Evolutionary conservation across 2,329 filamentous ascomycete genomes (phyloP).

Genomic region (Penicillium concentricum): DNA sequence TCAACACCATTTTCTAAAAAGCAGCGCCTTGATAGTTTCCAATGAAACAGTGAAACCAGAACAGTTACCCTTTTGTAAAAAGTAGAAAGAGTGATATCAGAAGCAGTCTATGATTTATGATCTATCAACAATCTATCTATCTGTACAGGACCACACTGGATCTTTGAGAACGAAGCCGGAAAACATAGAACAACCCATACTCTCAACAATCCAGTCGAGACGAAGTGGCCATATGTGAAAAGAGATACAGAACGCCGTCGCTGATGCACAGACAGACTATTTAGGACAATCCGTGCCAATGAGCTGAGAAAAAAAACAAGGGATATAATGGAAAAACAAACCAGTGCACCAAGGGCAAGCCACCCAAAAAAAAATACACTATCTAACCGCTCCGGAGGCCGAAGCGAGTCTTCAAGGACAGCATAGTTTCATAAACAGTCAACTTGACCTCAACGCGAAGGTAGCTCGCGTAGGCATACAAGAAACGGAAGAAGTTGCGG

Average conservation of each 20-base stretch:
- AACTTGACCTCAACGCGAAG: constrained; percentile 58
- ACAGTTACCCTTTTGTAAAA: neutral
- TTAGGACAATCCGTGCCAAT: constrained; percentile 23
- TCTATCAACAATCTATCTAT: constrained; percentile 19
- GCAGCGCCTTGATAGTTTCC: constrained; percentile 24
- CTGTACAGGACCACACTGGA: constrained; percentile 13
- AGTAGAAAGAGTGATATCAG: neutral
- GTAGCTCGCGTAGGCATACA: constrained; percentile 55
- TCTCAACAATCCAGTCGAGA: neutral
- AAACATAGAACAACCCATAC: neutral
- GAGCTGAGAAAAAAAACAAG: constrained; percentile 1
- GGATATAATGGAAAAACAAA: constrained; percentile 16
- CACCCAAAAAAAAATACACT: neutral
- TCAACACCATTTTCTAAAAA: constrained; percentile 17
- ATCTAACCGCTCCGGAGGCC: constrained; percentile 37
- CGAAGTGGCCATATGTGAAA: neutral
- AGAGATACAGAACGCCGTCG: constrained; percentile 25
- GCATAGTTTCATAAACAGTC: constrained; percentile 57
- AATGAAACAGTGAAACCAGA: constrained; percentile 26
- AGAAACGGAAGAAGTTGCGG: constrained; percentile 52
- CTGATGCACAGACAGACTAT: constrained; percentile 30
- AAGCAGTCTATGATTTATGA: neutral
- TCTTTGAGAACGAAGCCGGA: neutral
- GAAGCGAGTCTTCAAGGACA: constrained; percentile 52
- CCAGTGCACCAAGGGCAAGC: neutral